Evolutionary conservation across 73 alveolate species (phyloP).

Genomic region (Paramecium pentaurelia): DNA sequence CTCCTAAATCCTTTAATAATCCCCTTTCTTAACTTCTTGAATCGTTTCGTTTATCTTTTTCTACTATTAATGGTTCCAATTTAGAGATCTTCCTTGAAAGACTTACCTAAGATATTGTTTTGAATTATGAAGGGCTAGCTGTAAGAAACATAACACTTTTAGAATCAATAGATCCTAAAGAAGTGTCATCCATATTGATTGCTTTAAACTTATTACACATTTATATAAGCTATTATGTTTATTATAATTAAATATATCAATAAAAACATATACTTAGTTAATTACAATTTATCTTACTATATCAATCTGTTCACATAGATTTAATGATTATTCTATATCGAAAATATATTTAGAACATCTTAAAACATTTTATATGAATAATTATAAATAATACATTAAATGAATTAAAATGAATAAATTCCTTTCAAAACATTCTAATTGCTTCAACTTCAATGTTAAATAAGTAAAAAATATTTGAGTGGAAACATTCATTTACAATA

Average conservation of each 20-base stretch:
- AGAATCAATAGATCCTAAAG: neutral
- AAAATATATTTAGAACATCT: neutral
- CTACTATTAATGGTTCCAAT: neutral
- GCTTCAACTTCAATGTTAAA: neutral
- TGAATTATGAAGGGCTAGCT: neutral
- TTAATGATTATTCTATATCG: neutral
- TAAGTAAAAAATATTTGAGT: neutral
- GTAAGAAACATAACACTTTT: neutral
- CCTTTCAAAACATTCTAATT: neutral
- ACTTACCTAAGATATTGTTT: neutral
- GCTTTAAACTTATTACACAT: neutral
- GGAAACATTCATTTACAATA: neutral
- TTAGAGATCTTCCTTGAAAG: neutral
- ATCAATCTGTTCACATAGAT: neutral
- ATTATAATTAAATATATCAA: neutral
- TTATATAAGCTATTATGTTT: neutral
- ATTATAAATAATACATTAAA: neutral
- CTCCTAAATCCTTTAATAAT: neutral
- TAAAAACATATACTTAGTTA: neutral
- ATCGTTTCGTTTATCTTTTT: neutral
- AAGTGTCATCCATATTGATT: neutral
- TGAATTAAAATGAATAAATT: neutral
- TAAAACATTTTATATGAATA: neutral
- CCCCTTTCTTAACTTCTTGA: neutral
- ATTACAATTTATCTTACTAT: neutral